These are phyloP conservation scores for Saprolegnia parasitica DNA, from an alignment of 352 stramenopile genomes.

Conservation along the genomic window DNA sequence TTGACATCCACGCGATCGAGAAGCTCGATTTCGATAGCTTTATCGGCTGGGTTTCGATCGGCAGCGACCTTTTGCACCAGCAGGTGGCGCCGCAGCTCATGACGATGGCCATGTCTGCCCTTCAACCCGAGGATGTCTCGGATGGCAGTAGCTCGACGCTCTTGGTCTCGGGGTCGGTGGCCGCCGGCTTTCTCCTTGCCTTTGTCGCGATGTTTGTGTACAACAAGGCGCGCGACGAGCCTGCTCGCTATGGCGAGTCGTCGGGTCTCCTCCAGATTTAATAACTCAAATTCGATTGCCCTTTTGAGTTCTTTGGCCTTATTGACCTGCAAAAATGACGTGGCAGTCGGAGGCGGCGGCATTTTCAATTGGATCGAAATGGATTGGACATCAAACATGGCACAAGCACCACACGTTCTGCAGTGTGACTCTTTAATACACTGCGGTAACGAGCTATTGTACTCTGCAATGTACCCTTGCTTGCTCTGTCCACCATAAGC, in stretches of 20 bases:
- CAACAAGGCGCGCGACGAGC: background rate
- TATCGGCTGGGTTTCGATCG: constrained; percentile 5
- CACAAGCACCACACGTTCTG: too few species aligned
- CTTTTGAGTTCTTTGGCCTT: too few species aligned
- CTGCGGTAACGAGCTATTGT: too few species aligned
- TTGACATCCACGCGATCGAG: constrained; percentile 20
- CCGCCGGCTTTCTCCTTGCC: background rate
- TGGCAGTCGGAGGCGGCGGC: too few species aligned
- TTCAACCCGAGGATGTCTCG: background rate
- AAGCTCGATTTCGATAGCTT: constrained; percentile 2
- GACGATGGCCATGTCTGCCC: background rate
- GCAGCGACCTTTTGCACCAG: constrained; percentile 13
- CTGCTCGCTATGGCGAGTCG: constrained; percentile 4
- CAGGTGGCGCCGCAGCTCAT: background rate
- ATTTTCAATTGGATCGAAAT: too few species aligned
- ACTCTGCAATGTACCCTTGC: too few species aligned
- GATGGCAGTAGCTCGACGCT: background rate
- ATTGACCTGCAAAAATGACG: too few species aligned
- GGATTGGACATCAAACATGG: too few species aligned
- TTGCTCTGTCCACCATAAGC: too few species aligned
- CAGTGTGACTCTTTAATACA: too few species aligned
- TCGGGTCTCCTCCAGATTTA: background rate
- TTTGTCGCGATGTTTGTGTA: constrained; percentile 5
- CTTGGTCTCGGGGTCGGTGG: background rate
- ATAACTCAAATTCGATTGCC: background rate